Evolutionary conservation across 1,284 basidiomycete genomes (phyloP).

Genomic region (Takashimella koratensis): DNA sequence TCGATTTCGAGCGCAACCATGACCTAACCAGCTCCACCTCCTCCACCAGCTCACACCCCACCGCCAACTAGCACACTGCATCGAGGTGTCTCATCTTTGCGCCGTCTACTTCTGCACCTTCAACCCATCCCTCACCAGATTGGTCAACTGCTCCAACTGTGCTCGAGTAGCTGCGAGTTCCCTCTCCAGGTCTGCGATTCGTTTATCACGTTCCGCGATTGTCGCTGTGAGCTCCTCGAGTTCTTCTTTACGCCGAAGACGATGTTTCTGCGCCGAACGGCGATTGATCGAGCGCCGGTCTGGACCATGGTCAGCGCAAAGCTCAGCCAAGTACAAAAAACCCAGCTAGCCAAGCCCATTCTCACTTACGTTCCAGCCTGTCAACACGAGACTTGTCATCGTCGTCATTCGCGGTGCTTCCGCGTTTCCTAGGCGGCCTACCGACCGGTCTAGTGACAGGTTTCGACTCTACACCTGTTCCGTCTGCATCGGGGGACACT

Average conservation of each 20-base stretch:
- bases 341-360: no score
- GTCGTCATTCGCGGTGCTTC: slow-evolving; percentile 1
- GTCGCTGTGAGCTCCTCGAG: slow-evolving; percentile 10
- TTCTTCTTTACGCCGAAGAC: slow-evolving; percentile 19
- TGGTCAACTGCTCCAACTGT: slow-evolving; percentile 8
- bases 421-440: slow-evolving; percentile 1
- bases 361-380: slow-evolving; percentile 17
- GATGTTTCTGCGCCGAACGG: slow-evolving; percentile 21
- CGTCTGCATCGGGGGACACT: slow-evolving; percentile 9
- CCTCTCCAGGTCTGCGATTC: slow-evolving; percentile 11
- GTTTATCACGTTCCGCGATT: slow-evolving; percentile 12
- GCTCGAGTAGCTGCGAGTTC: slow-evolving; percentile 13
- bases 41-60: no score
- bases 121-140: not conserved
- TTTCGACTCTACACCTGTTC: not conserved
- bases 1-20: no score
- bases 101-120: not conserved
- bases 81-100: no score
- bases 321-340: no score
- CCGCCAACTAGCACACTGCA: no score
- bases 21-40: no score
- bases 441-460: not conserved
- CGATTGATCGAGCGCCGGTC: slow-evolving; percentile 23
- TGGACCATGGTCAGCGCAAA: no score
- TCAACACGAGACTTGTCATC: slow-evolving; percentile 9